Percentiles rank a stretch among this genome's conserved stretches.
Conservation (phyloP, 2,329 filamentous ascomycete genomes). For the Myriosclerotinia duriaeana region DNA sequence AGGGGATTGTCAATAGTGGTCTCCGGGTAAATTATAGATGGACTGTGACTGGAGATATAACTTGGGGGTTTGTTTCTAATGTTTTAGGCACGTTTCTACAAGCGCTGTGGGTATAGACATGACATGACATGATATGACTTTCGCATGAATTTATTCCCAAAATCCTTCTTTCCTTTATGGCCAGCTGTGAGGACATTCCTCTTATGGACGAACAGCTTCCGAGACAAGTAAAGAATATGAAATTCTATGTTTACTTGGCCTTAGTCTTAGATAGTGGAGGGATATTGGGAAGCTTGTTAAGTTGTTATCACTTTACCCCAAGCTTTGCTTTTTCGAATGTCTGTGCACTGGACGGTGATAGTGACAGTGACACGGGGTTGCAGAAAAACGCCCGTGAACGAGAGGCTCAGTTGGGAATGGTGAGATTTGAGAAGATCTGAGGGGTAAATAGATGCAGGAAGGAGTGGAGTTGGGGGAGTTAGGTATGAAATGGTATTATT, state of each 20-base stretch:
- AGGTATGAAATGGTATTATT: not conserved
- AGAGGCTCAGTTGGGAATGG: not conserved
- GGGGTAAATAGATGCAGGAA: not conserved
- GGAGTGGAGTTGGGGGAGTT: not conserved
- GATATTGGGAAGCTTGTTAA: not conserved
- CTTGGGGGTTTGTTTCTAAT: constrained; percentile 1
- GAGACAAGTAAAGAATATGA: not conserved
- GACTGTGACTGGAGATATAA: not conserved
- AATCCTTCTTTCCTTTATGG: not conserved
- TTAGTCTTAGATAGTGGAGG: too few relatives aligned
- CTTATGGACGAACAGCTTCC: not conserved
- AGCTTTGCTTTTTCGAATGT: not conserved
- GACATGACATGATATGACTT: too few relatives aligned
- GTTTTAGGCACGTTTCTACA: constrained; percentile 20
- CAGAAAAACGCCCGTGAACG: constrained; percentile 3
- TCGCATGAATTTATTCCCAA: not conserved
- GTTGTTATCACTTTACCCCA: not conserved
- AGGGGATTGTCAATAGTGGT: too few relatives aligned
- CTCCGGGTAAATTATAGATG: too few relatives aligned
- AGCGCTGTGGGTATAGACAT: not conserved
- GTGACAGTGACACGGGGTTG: constrained; percentile 7
- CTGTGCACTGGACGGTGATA: constrained; percentile 2
- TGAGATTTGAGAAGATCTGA: constrained; percentile 11
- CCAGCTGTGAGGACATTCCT: not conserved
- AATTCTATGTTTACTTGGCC: not conserved